Conservation (phyloP, 805 yeast species). For the Saturnispora saitoi region DNA sequence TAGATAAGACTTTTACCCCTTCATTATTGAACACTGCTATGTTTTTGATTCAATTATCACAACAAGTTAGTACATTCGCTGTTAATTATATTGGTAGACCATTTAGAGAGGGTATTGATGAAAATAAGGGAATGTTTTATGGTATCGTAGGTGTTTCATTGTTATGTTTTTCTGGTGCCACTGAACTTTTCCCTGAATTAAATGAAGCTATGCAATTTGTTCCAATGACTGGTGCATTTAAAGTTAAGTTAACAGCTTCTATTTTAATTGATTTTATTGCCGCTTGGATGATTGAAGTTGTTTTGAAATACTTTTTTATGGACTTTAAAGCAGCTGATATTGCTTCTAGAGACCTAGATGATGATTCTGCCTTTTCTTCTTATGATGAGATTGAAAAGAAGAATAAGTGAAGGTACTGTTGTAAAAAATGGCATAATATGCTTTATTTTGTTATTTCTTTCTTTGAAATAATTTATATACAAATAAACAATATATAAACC, state of each 20-base stretch:
- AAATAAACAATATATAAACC: not conserved
- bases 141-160: slow-evolving; percentile 88
- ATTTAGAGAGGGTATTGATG: slow-evolving; percentile 81
- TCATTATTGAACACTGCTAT: slow-evolving; percentile 93
- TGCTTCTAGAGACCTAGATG: slow-evolving; percentile 38
- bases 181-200: slow-evolving; percentile 90
- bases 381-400: slow-evolving; percentile 1
- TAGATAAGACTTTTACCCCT: slow-evolving; percentile 82
- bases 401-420: slow-evolving; percentile 6
- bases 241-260: slow-evolving; percentile 62
- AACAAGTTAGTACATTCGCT: slow-evolving; percentile 95
- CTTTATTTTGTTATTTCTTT: no score
- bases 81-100: slow-evolving; percentile 97
- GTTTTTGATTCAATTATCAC: slow-evolving; percentile 87
- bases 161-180: slow-evolving; percentile 82
- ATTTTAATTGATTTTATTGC: slow-evolving; percentile 69
- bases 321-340: slow-evolving; percentile 90
- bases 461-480: not conserved
- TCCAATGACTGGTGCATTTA: slow-evolving; percentile 69
- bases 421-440: no score
- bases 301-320: slow-evolving; percentile 79
- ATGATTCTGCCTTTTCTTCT: slow-evolving; percentile 11
- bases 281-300: slow-evolving; percentile 68
- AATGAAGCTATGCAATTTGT: slow-evolving; percentile 90
- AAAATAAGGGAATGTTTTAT: slow-evolving; percentile 94